phyloP scores from a whole-genome alignment of 2,329 filamentous ascomycete species.

The Colletotrichum tamarilloi region DNA sequence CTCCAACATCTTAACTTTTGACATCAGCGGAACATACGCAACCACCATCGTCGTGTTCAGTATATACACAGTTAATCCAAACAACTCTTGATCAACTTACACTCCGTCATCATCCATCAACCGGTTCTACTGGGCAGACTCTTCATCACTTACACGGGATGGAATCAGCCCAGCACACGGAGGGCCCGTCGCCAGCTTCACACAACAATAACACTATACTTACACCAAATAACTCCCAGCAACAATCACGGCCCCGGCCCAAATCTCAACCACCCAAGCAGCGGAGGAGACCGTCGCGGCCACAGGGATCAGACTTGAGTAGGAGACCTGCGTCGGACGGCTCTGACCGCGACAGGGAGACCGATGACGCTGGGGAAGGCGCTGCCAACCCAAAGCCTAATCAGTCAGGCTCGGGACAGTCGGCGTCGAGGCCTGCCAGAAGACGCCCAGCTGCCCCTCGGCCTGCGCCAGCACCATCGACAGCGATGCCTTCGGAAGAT shows the following conservation, averaged over 20 bases:
- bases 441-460: not conserved
- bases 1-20: conserved; percentile 26
- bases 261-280: conserved; percentile 13
- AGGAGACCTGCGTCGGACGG: conserved; percentile 1
- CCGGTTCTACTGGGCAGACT: not conserved
- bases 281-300: conserved; percentile 14
- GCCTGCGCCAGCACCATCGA: conserved; percentile 5
- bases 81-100: not conserved
- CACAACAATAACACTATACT: not conserved
- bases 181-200: conserved; percentile 20
- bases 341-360: conserved; percentile 12
- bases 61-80: not conserved
- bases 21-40: conserved; percentile 25
- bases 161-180: conserved; percentile 32
- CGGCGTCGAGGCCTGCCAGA: conserved; percentile 3
- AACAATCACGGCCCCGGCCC: not conserved
- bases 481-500: conserved; percentile 21
- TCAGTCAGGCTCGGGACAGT: not conserved
- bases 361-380: conserved; percentile 15
- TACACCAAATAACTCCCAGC: conserved; percentile 8
- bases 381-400: not conserved
- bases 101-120: conserved; percentile 6
- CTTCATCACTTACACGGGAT: conserved; percentile 14
- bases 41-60: not conserved
- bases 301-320: conserved; percentile 1